These are phyloP conservation scores for Lachnellula hyalina DNA, from an alignment of 2,329 filamentous ascomycete species.

Conservation along the genomic window DNA sequence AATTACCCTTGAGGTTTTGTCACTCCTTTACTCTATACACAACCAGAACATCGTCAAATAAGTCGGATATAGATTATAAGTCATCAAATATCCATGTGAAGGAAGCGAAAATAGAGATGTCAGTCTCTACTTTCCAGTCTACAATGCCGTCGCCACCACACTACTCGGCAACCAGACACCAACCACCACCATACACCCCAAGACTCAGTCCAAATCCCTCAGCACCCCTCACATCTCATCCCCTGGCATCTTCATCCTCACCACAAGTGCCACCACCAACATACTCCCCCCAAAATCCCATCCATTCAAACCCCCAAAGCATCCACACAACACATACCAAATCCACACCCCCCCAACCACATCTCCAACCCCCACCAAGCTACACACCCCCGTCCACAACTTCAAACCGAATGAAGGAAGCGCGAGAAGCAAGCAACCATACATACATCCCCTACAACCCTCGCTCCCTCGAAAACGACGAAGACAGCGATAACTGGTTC, in stretches of 20 bases:
- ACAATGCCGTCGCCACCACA: not conserved
- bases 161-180: not conserved
- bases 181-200: not conserved
- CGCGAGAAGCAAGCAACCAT: too few species aligned
- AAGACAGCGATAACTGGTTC: conserved; percentile 8
- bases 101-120: not conserved
- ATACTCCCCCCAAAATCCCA: not conserved
- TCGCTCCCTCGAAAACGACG: not conserved
- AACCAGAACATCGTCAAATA: not conserved
- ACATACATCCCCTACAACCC: not conserved
- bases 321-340: not conserved
- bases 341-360: not conserved
- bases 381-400: conserved; percentile 1
- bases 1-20: too few species aligned
- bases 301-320: not conserved
- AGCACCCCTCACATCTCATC: not conserved
- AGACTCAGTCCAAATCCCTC: not conserved
- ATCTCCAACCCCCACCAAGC: not conserved
- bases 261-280: not conserved
- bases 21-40: not conserved
- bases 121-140: not conserved
- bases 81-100: not conserved
- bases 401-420: not conserved
- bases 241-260: not conserved
- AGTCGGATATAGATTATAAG: not conserved